Percentiles rank a stretch among this genome's conserved stretches.
Conservation (phyloP, 2,329 filamentous ascomycete genomes). For the Elsinoe arachidis region DNA sequence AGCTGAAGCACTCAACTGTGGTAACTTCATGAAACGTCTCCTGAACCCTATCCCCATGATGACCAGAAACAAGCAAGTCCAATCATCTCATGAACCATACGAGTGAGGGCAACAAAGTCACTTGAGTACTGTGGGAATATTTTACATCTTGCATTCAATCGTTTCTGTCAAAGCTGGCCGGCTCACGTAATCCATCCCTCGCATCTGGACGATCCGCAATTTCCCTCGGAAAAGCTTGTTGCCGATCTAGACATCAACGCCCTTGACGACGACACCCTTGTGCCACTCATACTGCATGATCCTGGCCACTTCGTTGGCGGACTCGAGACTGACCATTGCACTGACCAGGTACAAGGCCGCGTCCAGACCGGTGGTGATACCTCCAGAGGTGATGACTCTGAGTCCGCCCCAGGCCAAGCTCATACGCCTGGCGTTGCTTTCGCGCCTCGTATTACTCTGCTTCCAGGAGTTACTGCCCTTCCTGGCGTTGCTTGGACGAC, state of each 20-base stretch:
- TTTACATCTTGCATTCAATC: constrained; percentile 10
- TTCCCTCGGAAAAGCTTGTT: neutral
- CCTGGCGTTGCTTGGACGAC: constrained; percentile 39
- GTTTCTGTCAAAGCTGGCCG: neutral
- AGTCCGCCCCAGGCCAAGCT: constrained; percentile 62
- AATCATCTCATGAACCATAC: too few relatives aligned
- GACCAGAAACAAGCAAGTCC: too few relatives aligned
- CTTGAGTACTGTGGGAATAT: neutral
- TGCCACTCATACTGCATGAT: constrained; percentile 75
- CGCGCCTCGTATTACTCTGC: constrained; percentile 62
- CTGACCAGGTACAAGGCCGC: constrained; percentile 77
- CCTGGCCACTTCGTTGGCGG: constrained; percentile 66
- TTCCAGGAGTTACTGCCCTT: constrained; percentile 81
- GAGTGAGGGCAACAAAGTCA: too few relatives aligned
- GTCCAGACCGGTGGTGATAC: constrained; percentile 71
- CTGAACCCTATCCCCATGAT: too few relatives aligned
- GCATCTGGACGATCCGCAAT: neutral
- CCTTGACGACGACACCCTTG: constrained; percentile 77
- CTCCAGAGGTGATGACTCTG: constrained; percentile 71
- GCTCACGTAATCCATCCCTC: neutral
- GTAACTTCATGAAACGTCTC: too few relatives aligned
- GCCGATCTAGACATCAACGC: constrained; percentile 62
- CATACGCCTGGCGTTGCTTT: constrained; percentile 70
- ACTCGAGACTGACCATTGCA: constrained; percentile 68
- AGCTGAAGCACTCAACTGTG: too few relatives aligned